Evolutionary conservation across 352 stramenopile species (phyloP), one percentile per base, ranked within the genome.

Genomic region (Globisporangium rhizosaccharum): DNA sequence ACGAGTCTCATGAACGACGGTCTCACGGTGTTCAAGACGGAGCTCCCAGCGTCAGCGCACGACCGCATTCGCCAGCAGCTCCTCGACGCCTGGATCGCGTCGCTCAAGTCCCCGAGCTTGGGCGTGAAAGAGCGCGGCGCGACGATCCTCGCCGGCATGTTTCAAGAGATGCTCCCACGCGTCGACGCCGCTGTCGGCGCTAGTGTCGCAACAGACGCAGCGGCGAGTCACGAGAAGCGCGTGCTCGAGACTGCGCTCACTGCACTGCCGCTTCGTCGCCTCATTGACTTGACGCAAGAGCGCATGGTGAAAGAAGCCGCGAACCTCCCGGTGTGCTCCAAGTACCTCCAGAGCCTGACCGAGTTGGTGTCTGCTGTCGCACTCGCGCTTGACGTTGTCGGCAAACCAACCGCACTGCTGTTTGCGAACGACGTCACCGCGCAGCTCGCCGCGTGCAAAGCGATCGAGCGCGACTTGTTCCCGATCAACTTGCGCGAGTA

Each of bases 101-200:
- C 83, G 18, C 67, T 96, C 42, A 92, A 89, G 51, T 96, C 86
- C 2, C 86, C 88, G 12, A 90, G 86, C 33, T 62, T 96, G 30
- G 88, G 79, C 37, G 81, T 96, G 18, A 96, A 96, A 51, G 85
- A 96, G 59, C 85, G 86, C 36, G 82, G 81, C n/a, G 82, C 82
- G 50, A 79, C 70, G 0, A 88, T 96, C 11, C 66, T 95, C 39
- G 73, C 76, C 14, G 79, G 81, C 8, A 81, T 93, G 17, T 63
- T 95, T 28, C 85, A 90, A 54, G 76, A 93, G 57, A 89, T 93
- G 30, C 56, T 95, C n/a, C 71, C 78, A 12, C 84, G 82, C 55
- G 46, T 62, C 46, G 45, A 50, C 30, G 51, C 55, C 9, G 54
- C 63, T 52, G 39, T 63, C 48, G 39, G 39, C 3, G 20, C 17